Evolutionary conservation across 2,329 filamentous ascomycete genomes (phyloP).

Genomic region (Mollisia scopiformis): DNA sequence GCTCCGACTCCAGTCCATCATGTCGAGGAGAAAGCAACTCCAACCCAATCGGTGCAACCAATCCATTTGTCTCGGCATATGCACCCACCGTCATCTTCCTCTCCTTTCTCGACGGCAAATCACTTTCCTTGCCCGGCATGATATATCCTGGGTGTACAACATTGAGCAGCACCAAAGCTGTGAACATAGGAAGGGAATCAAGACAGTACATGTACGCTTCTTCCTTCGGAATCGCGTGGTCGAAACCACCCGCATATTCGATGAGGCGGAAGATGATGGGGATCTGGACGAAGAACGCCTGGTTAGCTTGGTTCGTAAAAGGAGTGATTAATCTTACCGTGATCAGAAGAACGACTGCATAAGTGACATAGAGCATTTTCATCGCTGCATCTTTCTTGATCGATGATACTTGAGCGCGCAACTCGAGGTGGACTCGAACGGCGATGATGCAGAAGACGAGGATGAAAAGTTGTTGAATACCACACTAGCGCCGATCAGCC

Average conservation of each 20-base stretch:
- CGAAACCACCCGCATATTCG: constrained; percentile 50
- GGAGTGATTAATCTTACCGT: constrained; percentile 13
- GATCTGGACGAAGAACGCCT: constrained; percentile 14
- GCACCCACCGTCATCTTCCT: constrained; percentile 3
- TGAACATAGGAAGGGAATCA: constrained; percentile 44
- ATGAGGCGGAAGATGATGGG: constrained; percentile 58
- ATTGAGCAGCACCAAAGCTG: constrained; percentile 40
- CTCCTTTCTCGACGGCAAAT: constrained; percentile 32
- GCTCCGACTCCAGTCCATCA: too few relatives aligned
- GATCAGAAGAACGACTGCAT: constrained; percentile 42
- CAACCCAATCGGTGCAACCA: background rate
- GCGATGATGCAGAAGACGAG: constrained; percentile 45
- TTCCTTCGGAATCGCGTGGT: constrained; percentile 34
- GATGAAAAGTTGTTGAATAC: constrained; percentile 51
- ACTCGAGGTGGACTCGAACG: constrained; percentile 40
- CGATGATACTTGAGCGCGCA: background rate
- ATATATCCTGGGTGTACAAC: constrained; percentile 41
- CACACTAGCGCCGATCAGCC: constrained; percentile 52
- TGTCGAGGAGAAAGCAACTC: background rate
- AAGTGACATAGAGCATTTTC: constrained; percentile 37
- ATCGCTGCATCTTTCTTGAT: background rate
- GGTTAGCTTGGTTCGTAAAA: constrained; percentile 20
- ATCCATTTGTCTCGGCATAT: background rate
- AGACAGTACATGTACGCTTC: constrained; percentile 39
- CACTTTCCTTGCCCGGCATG: constrained; percentile 35